These are phyloP conservation scores for Tetrapisispora taiwanensis DNA, from an alignment of 805 yeast genomes.

Conservation along the genomic window DNA sequence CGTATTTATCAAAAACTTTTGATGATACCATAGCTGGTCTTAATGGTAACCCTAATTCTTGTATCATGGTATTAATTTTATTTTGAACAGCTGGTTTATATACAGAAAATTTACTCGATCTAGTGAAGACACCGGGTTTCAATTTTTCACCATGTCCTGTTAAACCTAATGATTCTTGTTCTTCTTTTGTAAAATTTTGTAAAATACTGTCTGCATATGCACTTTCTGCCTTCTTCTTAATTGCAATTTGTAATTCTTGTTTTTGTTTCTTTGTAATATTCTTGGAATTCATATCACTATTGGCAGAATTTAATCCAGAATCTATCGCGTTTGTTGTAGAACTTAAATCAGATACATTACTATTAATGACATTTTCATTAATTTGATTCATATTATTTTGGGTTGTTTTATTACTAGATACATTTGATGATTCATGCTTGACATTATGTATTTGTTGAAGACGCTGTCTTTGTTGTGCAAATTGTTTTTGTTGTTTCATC, in stretches of 20 bases:
- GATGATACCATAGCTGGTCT: constrained; percentile 86
- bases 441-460: constrained; percentile 23
- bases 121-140: constrained; percentile 66
- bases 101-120: constrained; percentile 70
- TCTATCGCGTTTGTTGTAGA: neutral
- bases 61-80: constrained; percentile 49
- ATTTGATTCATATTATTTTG: neutral
- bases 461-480: constrained; percentile 29
- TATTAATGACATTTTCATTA: neutral
- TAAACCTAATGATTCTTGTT: constrained; percentile 78
- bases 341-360: neutral
- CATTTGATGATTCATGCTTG: constrained; percentile 1
- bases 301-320: neutral
- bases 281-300: constrained; percentile 7
- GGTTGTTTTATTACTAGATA: neutral
- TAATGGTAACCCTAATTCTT: constrained; percentile 69
- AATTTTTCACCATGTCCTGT: constrained; percentile 65
- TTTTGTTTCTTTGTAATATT: constrained; percentile 26
- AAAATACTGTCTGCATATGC: constrained; percentile 28
- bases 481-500: constrained; percentile 35
- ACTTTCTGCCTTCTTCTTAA: constrained; percentile 25
- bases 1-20: constrained; percentile 65
- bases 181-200: constrained; percentile 51
- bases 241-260: constrained; percentile 23
- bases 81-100: constrained; percentile 68